A percentile compares a stretch with the other conserved stretches of the same genome.
Evolutionary conservation across 176 grass and related monocot species (phyloP).

Genomic region (Zea luxurians): DNA sequence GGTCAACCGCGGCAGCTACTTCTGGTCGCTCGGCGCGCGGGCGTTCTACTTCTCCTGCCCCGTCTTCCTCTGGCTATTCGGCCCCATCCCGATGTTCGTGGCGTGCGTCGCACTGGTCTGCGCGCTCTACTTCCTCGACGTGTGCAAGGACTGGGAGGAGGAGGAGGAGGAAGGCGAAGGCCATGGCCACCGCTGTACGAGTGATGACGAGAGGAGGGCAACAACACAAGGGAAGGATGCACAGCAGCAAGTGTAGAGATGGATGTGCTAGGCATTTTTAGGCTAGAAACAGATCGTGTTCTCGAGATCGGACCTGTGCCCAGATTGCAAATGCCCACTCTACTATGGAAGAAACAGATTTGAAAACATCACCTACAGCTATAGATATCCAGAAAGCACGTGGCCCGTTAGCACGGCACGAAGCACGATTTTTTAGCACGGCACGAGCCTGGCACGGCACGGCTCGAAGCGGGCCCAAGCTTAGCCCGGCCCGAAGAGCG

Average conservation of each 20-base stretch:
- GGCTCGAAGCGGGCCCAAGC: no score
- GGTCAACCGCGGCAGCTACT: conserved; percentile 62
- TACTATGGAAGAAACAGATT: no score
- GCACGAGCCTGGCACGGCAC: no score
- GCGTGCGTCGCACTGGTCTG: conserved; percentile 33
- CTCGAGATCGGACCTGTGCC: background rate
- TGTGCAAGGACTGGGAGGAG: conserved; percentile 32
- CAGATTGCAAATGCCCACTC: no score
- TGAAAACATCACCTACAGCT: no score
- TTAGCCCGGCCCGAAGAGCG: no score
- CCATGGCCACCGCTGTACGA: background rate
- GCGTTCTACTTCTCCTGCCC: conserved; percentile 74
- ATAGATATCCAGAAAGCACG: no score
- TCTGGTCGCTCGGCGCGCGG: conserved; percentile 62
- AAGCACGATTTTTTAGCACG: no score
- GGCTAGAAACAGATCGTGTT: background rate
- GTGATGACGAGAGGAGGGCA: background rate
- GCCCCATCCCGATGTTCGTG: conserved; percentile 51
- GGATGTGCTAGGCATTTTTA: background rate
- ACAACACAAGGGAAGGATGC: background rate
- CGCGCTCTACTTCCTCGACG: conserved; percentile 57
- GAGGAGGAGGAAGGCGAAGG: background rate
- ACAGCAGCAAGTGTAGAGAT: conserved; percentile 25
- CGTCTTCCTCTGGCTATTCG: conserved; percentile 64
- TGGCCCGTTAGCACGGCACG: no score